Conservation (phyloP, 495 filamentous ascomycete genomes). For the Penicillium bovifimosum region DNA sequence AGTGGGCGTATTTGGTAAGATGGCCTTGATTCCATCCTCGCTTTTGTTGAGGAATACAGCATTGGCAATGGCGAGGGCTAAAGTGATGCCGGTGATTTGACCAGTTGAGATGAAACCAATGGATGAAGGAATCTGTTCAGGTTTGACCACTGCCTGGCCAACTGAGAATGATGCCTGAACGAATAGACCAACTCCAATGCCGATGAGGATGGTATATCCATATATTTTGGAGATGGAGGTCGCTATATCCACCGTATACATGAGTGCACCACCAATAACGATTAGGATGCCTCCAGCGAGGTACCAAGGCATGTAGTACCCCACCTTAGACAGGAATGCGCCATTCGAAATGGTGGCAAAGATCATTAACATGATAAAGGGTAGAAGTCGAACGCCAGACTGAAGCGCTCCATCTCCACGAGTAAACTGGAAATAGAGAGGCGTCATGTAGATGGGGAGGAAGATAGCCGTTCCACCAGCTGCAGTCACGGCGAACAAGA, state of each 20-base stretch:
- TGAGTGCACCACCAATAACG: conserved; percentile 5
- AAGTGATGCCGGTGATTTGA: conserved; percentile 48
- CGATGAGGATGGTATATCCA: conserved; percentile 43
- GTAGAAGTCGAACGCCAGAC: conserved; percentile 35
- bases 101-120: conserved; percentile 50
- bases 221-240: too few species aligned
- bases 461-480: conserved; percentile 23
- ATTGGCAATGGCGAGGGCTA: conserved; percentile 53
- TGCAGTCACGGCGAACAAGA: conserved; percentile 39
- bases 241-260: too few species aligned
- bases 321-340: conserved; percentile 39
- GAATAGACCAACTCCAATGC: conserved; percentile 48
- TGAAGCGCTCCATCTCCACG: conserved; percentile 31
- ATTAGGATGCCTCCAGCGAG: conserved; percentile 23
- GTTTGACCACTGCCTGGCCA: conserved; percentile 42
- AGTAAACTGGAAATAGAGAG: conserved; percentile 45
- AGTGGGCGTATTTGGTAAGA: conserved; percentile 33
- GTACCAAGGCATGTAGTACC: conserved; percentile 54
- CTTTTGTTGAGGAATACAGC: conserved; percentile 48
- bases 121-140: conserved; percentile 35
- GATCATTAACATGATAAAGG: conserved; percentile 23
- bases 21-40: conserved; percentile 2
- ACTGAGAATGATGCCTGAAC: conserved; percentile 51
- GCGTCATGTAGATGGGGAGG: conserved; percentile 47
- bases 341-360: conserved; percentile 21